phyloP scores from a whole-genome alignment of 768 basidiomycete species.

The Coprinopsis sp. region DNA sequence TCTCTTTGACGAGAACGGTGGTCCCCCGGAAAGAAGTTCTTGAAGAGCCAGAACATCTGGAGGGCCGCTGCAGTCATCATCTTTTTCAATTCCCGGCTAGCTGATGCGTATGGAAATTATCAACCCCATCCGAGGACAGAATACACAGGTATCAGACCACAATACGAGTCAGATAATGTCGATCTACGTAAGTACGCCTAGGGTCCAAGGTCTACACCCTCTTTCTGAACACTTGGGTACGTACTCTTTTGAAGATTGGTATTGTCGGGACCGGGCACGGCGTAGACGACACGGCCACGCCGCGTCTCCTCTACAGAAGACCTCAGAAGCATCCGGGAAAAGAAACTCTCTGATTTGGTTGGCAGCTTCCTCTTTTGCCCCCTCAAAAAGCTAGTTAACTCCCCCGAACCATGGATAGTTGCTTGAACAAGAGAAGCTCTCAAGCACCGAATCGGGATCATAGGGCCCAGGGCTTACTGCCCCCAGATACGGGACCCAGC shows the following conservation, averaged over 20 bases:
- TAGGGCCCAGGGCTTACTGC: constrained; percentile 4
- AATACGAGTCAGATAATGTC: constrained; percentile 5
- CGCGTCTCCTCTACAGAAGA: too few relatives aligned
- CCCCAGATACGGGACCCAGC: constrained; percentile 2
- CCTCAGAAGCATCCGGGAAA: not conserved
- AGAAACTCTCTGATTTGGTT: constrained; percentile 4
- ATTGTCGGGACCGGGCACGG: not conserved
- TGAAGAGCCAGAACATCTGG: too few relatives aligned
- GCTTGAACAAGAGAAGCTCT: not conserved
- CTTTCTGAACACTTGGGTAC: not conserved
- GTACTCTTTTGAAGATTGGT: not conserved
- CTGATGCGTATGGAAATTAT: constrained; percentile 8
- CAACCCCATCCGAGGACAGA: not conserved
- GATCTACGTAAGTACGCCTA: not conserved
- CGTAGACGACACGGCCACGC: not conserved
- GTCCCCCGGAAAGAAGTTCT: too few relatives aligned
- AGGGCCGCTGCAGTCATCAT: too few relatives aligned
- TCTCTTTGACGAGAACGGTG: too few relatives aligned
- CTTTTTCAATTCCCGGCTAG: too few relatives aligned
- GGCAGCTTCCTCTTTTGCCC: constrained; percentile 1
- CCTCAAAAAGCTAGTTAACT: constrained; percentile 5
- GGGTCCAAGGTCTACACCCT: not conserved
- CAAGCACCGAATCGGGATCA: not conserved
- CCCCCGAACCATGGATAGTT: not conserved
- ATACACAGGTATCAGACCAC: constrained; percentile 3